Percentiles rank a stretch among this genome's conserved stretches.
phyloP scores from a whole-genome alignment of 2,329 filamentous ascomycete species.

The Pseudopithomyces maydicus region DNA sequence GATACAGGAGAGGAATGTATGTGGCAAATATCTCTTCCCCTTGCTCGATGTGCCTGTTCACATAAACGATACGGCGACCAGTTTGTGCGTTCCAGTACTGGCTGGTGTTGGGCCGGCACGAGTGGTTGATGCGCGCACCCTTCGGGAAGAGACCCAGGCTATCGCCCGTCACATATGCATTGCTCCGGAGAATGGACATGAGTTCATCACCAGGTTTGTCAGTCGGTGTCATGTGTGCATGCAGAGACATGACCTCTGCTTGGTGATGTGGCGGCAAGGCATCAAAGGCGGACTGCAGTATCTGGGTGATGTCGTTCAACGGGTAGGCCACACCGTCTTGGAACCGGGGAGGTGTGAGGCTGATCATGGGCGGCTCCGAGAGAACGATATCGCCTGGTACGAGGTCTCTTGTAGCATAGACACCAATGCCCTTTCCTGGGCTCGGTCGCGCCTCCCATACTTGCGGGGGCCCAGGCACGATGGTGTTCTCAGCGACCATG shows the following conservation, averaged over 20 bases:
- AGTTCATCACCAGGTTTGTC: conserved; percentile 29
- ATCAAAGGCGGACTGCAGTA: conserved; percentile 31
- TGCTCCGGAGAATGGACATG: conserved; percentile 41
- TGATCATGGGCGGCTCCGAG: conserved; percentile 46
- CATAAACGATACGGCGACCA: conserved; percentile 41
- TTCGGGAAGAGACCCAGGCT: conserved; percentile 41
- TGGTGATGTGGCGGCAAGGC: conserved; percentile 23
- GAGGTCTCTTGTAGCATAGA: conserved; percentile 47
- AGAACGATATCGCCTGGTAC: conserved; percentile 47
- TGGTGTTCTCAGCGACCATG: conserved; percentile 21
- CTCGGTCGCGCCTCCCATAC: conserved; percentile 36
- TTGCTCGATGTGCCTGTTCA: conserved; percentile 40
- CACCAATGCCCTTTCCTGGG: conserved; percentile 50
- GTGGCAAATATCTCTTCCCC: conserved; percentile 49
- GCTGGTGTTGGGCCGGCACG: conserved; percentile 42
- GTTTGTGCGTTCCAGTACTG: conserved; percentile 43
- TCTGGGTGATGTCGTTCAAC: conserved; percentile 24
- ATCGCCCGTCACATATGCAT: conserved; percentile 40
- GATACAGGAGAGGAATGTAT: conserved; percentile 43
- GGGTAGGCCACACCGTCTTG: conserved; percentile 33
- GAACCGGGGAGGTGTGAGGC: conserved; percentile 32
- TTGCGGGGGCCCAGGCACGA: conserved; percentile 30
- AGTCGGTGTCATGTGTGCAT: conserved; percentile 24
- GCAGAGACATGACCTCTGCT: conserved; percentile 33
- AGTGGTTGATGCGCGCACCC: conserved; percentile 45